These are phyloP conservation scores for Knoxia roxburghii DNA, from an alignment of 257 asterid genomes.

Conservation along the genomic window DNA sequence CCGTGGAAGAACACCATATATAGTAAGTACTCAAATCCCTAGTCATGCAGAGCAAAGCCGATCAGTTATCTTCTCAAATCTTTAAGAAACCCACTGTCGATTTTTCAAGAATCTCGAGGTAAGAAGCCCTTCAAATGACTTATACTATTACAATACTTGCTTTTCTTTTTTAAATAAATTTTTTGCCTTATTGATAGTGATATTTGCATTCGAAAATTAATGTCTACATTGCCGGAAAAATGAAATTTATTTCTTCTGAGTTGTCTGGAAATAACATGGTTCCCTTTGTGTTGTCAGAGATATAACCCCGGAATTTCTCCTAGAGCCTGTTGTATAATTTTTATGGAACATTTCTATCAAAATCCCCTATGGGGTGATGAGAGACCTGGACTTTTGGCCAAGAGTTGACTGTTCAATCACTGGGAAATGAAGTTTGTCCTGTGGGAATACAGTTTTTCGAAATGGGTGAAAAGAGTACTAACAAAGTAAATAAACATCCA, in stretches of 20 bases:
- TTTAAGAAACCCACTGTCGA: no score
- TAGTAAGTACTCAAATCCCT: no score
- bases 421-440: neutral
- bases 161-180: neutral
- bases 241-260: no score
- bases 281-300: no score
- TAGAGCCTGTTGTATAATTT: no score
- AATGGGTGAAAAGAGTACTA: neutral
- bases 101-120: conserved; percentile 14
- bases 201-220: neutral
- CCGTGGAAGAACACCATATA: no score
- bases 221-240: neutral
- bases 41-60: neutral
- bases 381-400: conserved; percentile 1
- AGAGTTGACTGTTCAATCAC: neutral
- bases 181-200: neutral
- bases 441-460: neutral
- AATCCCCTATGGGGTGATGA: no score
- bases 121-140: neutral
- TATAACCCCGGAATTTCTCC: no score
- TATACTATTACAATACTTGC: neutral
- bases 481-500: no score
- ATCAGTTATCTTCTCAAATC: no score
- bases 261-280: no score
- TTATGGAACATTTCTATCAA: no score